Base-by-base conservation (phyloP, 306 rosid genomes). In the Mucuna pruriens region DNA sequence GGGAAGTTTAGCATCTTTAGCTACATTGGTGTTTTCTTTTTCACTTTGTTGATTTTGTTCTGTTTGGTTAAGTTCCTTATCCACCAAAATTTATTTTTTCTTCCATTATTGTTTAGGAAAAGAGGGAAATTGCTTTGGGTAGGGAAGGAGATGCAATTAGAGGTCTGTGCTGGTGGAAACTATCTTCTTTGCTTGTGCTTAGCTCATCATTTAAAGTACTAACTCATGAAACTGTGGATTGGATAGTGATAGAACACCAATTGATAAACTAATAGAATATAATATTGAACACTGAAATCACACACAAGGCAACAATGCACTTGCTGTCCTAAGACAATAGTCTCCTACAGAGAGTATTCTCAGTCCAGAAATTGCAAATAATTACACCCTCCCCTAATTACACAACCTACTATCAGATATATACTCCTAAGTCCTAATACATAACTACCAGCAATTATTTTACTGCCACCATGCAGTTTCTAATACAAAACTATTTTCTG, bases 121-220 rank as follows among this genome's bases (percentile, higher is more conserved):
- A 58, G 48, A 57, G 20, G 54, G 49, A 33, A 63, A 71, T 36
- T 26, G 40, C 67, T 60, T 70, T 76, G 33, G n/a, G 58, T 52
- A 70, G 69, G 77, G 34, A 70, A 6, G 29, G 36, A 75, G 31
- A 29, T 61, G 87, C 63, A 60, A 7, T 29, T 12, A 75, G 69
- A 38, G 51, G 72, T 49, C 38, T 78, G 44, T 76, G 71, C 31
- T 31, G 19, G 44, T 9, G 46, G 34, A 72, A 42, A 34, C 19
- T 63, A 55, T 85, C 58, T 65, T 66, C 16, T 73, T 51, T 60
- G 70, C 46, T 49, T 57, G 62, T 29, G 55, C 36, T 77, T 57
- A 77, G 38, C 36, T 63, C 74, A 65, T 87, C 31, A 45, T 20
- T 66, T 73, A 44, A 48, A 66, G 54, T 39, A 26, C 52, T 20